Evolutionary conservation across 1,284 basidiomycete species (phyloP), one percentile per base, ranked within the genome.

Genomic region (Mrakiaceae sp.): DNA sequence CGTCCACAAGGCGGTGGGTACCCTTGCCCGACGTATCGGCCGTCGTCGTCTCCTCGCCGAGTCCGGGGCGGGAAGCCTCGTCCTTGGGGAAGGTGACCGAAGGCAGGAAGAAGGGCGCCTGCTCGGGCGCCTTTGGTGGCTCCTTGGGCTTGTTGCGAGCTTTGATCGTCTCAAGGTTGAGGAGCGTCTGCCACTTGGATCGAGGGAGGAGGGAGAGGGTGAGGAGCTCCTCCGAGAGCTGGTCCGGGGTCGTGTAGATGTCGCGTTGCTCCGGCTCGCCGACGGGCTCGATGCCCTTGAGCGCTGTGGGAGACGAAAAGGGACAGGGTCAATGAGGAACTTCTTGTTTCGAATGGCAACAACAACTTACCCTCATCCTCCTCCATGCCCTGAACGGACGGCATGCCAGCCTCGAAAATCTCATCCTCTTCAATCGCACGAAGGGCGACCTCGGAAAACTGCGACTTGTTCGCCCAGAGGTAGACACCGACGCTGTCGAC

Each of bases 81-180:
- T 12, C 84, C 81, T 68, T 93, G 87, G 9, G 60, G 58, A n/a
- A 27, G 52, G 71, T 72, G 3, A 97, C 77, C 1, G 90, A 91
- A 7, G 93, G 93, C 14, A 99, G 78, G 81, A 98, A 99, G 81
- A 99, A 99, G 0, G 96, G 96, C 1, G 93, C 95, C 67, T 89
- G 83, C 77, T 97, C 93, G 3, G 92, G 91, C 50, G 87, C 89
- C 77, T 98, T 97, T 3, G 92, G 92, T 0, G 92, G 83, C 70
- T 97, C 93, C 76, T 88, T 94, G 7, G 96, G 94, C 80, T 95
- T 96, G 75, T 98, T 98, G 58, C 94, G 86, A 81, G 88, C 87
- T 77, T 91, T 88, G 71, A 98, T 98, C 49, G 92, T 86, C 70
- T 98, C 96, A 48, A 99, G 81, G 73, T 98, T 97, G 66, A 99